Conservation (phyloP, 768 basidiomycete genomes). For the Erythrobasidium yunnanense region DNA sequence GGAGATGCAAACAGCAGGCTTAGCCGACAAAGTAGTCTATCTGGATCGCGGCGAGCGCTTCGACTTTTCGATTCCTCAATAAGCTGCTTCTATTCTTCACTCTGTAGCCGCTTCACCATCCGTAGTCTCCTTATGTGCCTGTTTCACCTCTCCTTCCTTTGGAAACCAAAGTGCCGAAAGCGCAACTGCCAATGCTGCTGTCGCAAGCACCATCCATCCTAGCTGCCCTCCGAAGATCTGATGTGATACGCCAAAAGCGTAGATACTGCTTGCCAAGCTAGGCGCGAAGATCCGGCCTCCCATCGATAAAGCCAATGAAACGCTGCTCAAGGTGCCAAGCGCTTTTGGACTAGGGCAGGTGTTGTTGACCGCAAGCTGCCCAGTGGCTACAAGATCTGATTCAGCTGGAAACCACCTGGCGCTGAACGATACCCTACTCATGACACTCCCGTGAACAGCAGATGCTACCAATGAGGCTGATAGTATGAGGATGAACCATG, state of each 20-base stretch:
- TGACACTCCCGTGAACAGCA: not conserved
- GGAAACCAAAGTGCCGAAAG: not conserved
- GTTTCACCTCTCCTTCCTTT: not conserved
- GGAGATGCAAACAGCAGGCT: conserved; percentile 38
- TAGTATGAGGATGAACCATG: not conserved
- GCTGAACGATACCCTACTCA: not conserved
- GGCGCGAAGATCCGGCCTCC: not conserved
- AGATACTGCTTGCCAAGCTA: not conserved
- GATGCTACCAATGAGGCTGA: not conserved
- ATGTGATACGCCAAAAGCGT: not conserved
- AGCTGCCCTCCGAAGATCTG: not conserved
- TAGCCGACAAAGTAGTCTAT: conserved; percentile 40
- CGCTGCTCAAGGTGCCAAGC: not conserved
- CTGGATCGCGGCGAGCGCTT: conserved; percentile 35
- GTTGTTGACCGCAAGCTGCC: not conserved
- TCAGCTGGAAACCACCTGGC: not conserved
- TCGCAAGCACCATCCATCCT: not conserved
- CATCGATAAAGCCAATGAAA: not conserved
- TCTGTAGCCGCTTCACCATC: not conserved
- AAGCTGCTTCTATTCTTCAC: not conserved
- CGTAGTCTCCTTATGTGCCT: not conserved
- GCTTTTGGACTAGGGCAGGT: not conserved
- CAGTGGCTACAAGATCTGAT: not conserved
- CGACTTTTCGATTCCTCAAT: not conserved
- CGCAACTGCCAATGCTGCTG: not conserved